phyloP scores from a whole-genome alignment of 768 basidiomycete genomes.

The Termitomyces bulborhizus region DNA sequence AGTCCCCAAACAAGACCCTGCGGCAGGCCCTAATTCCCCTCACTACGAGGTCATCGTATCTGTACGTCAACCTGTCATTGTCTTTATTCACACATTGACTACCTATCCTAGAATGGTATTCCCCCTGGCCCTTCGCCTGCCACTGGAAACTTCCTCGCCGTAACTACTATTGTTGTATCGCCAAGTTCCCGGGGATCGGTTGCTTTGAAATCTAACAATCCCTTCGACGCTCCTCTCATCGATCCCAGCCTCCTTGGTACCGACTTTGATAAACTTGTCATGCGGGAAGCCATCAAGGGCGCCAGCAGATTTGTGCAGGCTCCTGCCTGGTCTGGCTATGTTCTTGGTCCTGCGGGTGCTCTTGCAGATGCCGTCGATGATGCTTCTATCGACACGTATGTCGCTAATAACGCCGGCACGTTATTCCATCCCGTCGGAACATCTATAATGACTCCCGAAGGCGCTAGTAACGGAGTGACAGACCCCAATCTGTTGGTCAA shows the following conservation, averaged over 20 bases:
- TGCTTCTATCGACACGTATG: slow-evolving; percentile 18
- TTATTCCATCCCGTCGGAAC: slow-evolving; percentile 21
- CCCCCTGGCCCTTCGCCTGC: slow-evolving; percentile 7
- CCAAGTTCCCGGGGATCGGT: slow-evolving; percentile 17
- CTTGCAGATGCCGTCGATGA: slow-evolving; percentile 9
- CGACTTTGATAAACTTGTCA: slow-evolving; percentile 18
- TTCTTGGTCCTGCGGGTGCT: slow-evolving; percentile 7
- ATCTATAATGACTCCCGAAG: slow-evolving; percentile 20
- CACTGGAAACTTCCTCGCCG: slow-evolving; percentile 8
- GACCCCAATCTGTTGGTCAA: slow-evolving; percentile 26
- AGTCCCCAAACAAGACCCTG: slow-evolving; percentile 18
- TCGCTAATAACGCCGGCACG: slow-evolving; percentile 12
- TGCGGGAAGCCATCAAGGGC: slow-evolving; percentile 17
- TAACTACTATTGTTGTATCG: slow-evolving; percentile 11
- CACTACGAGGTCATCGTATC: slow-evolving; percentile 28
- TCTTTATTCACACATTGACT: neutral
- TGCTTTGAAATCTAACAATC: slow-evolving; percentile 28
- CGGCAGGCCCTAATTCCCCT: slow-evolving; percentile 25
- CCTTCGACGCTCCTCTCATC: slow-evolving; percentile 38
- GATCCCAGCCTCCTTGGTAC: slow-evolving; percentile 36
- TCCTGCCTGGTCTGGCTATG: slow-evolving; percentile 16
- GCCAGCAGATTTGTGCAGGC: slow-evolving; percentile 10
- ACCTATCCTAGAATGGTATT: slow-evolving; percentile 6
- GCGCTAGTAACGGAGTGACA: slow-evolving; percentile 21
- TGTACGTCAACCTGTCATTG: slow-evolving; percentile 13